phyloP scores from a whole-genome alignment of 805 yeast genomes.

The Pichia cabralensis region DNA sequence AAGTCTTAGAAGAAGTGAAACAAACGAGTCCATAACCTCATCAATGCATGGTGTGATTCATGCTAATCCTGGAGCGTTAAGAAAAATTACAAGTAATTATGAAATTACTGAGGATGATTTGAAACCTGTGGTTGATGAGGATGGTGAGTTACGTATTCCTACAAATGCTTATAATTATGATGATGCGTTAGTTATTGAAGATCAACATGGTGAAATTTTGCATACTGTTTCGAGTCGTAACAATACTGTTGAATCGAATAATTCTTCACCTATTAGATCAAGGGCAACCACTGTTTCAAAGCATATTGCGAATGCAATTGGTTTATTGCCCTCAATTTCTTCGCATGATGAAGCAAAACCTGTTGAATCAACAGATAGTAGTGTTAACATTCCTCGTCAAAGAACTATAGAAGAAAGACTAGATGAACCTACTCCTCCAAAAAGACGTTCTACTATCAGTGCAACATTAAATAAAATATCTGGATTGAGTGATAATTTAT shows the following conservation, averaged over 20 bases:
- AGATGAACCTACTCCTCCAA: neutral
- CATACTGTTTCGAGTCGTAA: slow-evolving; percentile 34
- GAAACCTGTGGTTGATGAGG: slow-evolving; percentile 26
- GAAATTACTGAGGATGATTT: slow-evolving; percentile 17
- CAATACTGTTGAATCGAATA: slow-evolving; percentile 3
- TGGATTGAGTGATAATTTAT: slow-evolving; percentile 4
- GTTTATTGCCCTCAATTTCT: neutral
- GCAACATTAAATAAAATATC: slow-evolving; percentile 5
- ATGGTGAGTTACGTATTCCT: slow-evolving; percentile 25
- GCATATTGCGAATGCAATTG: slow-evolving; percentile 8
- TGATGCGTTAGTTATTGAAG: slow-evolving; percentile 61
- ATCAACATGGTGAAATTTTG: slow-evolving; percentile 72
- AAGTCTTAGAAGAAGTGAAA: slow-evolving; percentile 10
- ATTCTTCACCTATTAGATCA: neutral
- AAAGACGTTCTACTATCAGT: slow-evolving; percentile 1
- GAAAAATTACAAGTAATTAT: slow-evolving; percentile 13
- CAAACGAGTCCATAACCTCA: too few relatives aligned
- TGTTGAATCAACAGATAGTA: too few relatives aligned
- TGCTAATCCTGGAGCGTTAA: slow-evolving; percentile 10
- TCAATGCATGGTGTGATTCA: slow-evolving; percentile 8
- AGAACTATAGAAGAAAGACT: too few relatives aligned
- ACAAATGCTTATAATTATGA: slow-evolving; percentile 61
- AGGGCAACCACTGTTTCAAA: slow-evolving; percentile 8
- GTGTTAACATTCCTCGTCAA: too few relatives aligned
- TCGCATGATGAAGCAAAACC: neutral